Evolutionary conservation across 371 early-diverging fungal genomes (phyloP).

Genomic region (Mycotypha africana): DNA sequence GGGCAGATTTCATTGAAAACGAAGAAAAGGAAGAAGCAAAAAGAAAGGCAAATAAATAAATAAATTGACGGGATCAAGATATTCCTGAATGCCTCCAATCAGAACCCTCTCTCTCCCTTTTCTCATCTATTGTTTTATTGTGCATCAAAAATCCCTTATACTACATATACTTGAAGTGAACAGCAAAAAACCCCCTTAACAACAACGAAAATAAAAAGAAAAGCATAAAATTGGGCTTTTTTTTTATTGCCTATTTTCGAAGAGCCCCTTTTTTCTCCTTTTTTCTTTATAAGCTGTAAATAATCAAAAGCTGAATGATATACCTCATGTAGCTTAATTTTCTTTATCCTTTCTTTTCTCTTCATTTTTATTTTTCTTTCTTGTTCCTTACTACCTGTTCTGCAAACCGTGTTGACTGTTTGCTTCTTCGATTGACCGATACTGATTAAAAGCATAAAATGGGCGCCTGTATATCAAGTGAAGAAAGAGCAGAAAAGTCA

Average conservation of each 20-base stretch:
- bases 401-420: slow-evolving; percentile 1
- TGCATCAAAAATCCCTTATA: no score
- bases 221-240: no score
- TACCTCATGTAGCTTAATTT: slow-evolving; percentile 4
- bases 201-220: no score
- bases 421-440: no score
- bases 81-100: no score
- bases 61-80: no score
- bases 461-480: slow-evolving; percentile 65
- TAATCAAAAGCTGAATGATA: slow-evolving; percentile 7
- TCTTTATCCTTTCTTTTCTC: slow-evolving; percentile 8
- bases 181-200: no score
- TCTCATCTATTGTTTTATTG: no score
- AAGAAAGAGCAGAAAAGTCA: slow-evolving; percentile 53
- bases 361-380: slow-evolving; percentile 1
- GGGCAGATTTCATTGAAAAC: slow-evolving; percentile 46
- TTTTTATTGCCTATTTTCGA: no score
- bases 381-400: slow-evolving; percentile 6
- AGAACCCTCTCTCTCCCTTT: neutral
- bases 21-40: slow-evolving; percentile 9
- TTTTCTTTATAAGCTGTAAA: slow-evolving; percentile 1
- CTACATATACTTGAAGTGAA: no score
- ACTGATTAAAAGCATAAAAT: slow-evolving; percentile 29
- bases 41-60: no score
- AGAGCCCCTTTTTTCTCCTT: slow-evolving; percentile 7